Evolutionary conservation across 768 basidiomycete species (phyloP).

Genomic region (Heimioporus sp.): DNA sequence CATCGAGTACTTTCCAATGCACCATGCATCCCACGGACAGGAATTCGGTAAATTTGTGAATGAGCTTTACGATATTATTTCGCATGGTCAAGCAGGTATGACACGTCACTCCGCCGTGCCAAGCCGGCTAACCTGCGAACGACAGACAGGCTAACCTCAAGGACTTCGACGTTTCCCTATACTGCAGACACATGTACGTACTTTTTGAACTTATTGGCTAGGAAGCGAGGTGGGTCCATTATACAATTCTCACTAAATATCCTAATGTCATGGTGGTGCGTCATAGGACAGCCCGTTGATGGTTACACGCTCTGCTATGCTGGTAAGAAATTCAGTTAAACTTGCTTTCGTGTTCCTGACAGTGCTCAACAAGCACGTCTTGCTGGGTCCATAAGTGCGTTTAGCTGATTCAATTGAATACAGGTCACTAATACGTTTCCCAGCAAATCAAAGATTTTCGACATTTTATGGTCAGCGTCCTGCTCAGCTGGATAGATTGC

Average conservation of each 20-base stretch:
- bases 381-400: slow-evolving; percentile 47
- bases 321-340: slow-evolving; percentile 28
- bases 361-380: slow-evolving; percentile 39
- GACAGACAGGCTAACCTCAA: slow-evolving; percentile 59
- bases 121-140: slow-evolving; percentile 7
- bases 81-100: slow-evolving; percentile 56
- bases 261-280: no score
- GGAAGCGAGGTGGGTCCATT: slow-evolving; percentile 45
- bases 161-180: slow-evolving; percentile 59
- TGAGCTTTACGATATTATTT: slow-evolving; percentile 51
- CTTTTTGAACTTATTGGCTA: slow-evolving; percentile 48
- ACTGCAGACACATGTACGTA: slow-evolving; percentile 43
- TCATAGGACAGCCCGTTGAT: slow-evolving; percentile 35
- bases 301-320: slow-evolving; percentile 45
- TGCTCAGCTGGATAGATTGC: slow-evolving; percentile 53
- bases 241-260: no score
- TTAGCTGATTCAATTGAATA: neutral
- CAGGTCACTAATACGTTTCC: neutral
- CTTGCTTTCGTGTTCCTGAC: slow-evolving; percentile 1
- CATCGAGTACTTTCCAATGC: slow-evolving; percentile 62
- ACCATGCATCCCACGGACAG: slow-evolving; percentile 41
- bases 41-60: slow-evolving; percentile 38
- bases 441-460: slow-evolving; percentile 50
- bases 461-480: slow-evolving; percentile 57
- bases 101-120: neutral